Percentiles rank a stretch among this genome's conserved stretches.
Evolutionary conservation across 352 stramenopile genomes (phyloP).

Genomic region (Phytopythium kandeliae): DNA sequence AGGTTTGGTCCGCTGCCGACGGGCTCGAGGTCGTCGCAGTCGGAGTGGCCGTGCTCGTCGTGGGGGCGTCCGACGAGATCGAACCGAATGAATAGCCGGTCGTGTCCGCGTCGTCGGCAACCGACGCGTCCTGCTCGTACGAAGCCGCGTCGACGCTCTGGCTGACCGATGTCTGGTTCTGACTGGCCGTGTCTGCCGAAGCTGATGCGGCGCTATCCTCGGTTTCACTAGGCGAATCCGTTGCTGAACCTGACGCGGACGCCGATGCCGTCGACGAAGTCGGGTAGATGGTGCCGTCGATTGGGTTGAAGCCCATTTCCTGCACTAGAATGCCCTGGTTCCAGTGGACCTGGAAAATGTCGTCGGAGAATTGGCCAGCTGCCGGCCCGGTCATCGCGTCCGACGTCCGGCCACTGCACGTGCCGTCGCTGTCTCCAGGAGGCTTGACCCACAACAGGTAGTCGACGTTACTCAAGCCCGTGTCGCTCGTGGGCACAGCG

Average conservation of each 20-base stretch:
- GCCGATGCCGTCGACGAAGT: conserved; percentile 4
- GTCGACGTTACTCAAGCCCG: conserved; percentile 47
- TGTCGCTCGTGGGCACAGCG: conserved; percentile 39
- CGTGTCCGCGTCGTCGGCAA: conserved; percentile 2
- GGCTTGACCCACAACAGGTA: conserved; percentile 76
- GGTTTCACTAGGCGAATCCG: conserved; percentile 8
- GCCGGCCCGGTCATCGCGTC: conserved; percentile 46
- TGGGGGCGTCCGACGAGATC: conserved; percentile 4
- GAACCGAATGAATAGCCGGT: neutral
- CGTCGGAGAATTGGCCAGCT: conserved; percentile 51
- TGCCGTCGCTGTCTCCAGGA: conserved; percentile 56
- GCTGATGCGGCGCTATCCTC: conserved; percentile 6
- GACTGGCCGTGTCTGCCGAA: conserved; percentile 7
- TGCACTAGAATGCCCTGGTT: conserved; percentile 65
- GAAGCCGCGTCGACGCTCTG: conserved; percentile 3
- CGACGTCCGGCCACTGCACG: conserved; percentile 29
- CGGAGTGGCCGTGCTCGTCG: conserved; percentile 5
- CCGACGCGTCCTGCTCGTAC: conserved; percentile 1
- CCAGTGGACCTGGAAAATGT: conserved; percentile 52
- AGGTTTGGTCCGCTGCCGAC: conserved; percentile 14
- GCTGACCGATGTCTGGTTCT: conserved; percentile 8
- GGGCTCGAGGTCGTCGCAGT: conserved; percentile 8
- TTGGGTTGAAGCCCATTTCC: conserved; percentile 25
- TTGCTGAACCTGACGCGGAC: neutral
- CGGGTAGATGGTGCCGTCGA: conserved; percentile 24